Base-by-base conservation (phyloP, 805 yeast species). In the Saccharomycopsis fermentans region DNA sequence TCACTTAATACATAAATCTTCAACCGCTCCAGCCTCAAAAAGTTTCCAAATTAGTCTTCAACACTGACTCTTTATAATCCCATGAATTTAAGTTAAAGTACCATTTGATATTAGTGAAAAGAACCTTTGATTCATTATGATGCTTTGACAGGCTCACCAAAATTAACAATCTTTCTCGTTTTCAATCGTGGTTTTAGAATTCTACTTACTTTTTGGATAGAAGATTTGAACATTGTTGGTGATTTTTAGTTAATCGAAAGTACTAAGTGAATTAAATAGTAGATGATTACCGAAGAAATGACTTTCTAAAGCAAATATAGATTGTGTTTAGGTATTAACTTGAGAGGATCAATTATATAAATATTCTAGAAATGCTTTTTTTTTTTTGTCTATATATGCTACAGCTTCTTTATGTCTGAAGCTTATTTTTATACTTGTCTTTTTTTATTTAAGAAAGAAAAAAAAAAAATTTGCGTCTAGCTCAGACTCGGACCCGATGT, bases 401-500 rank as follows among this genome's bases (percentile, higher is more conserved):
- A 43, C 50, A 43, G 50, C 29, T 43, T 24, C 50, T 43, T 43
- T 43, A 43, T 43, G 50, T 21, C 50, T 43, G 50, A 43, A 43
- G 50, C 26, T 43, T 43, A 43, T 43, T 43, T 43, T 43, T 43
- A 43, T 43, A 43, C 50, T 43, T 43, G 50, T 43, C 50, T 43
- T 43, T 39, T 43, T 43, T 21, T 21, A 11, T 5, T 21, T 24
- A 11, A 43, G 24, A 43, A 40, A 40, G 24, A 40, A 43, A 43
- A 43, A 43, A 43, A 43, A 43, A 43, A 43, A 43, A 43, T 43
- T 43, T 43, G 29, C 26, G 50, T 43, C 50, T 21, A 43, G 50
- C 50, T 43, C 50, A 43, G 50, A 24, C 50, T 43, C 50, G 50
- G 50, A 43, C 29, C 50, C 50, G 50, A 43, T 24, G 50, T 43